Base-by-base conservation (phyloP, 2,329 filamentous ascomycete species). In the Phialemoniopsis sp. region DNA sequence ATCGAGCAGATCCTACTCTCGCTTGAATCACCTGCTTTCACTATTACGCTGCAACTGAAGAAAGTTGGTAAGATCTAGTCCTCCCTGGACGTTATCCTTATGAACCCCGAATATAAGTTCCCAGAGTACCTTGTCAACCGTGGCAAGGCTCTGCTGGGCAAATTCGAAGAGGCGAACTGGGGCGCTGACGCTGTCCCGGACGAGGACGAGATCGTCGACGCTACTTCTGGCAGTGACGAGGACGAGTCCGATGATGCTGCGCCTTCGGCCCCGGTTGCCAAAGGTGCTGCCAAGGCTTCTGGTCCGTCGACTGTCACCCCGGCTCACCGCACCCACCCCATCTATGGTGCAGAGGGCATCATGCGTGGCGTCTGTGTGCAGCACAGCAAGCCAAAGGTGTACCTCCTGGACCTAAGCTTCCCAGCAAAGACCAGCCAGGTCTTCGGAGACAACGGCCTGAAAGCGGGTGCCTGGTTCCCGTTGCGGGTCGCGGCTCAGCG, bases 401-500 rank as follows among this genome's bases (percentile, higher is more conserved):
- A 54, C 38, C 42, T 40, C 4, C 36, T 49, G 16, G 46, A 58
- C 40, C 47, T 42, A 2, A 8, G 34, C 2, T 52, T 42, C 32
- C 12, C 39, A 8, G 43, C 50, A 31, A 44, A 38, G 2, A 10
- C 35, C 3, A 45, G 49, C 8, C 40, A 48, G 5, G 41, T 52
- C 1, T 45, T 47, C 32, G 50, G 56, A 13, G 44, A 64, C 45
- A 68, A 67, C 46, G 54, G 54, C 5, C 48, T 65, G 3, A 12
- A 3, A 0, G 49, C 59, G 4, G 64, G 66, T 8, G 49, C 70
- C 21, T 81, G 77, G 76, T 80, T 67, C 65, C 73, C 76, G 0
- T 61, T 62, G 1, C 75, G 77, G 43, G 56, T 73, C 1, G 68
- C 63, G 9, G 65, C 72, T 0, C 52, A 78, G 0, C 67, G 72